These are phyloP conservation scores for Neonectria neomacrospora DNA, from an alignment of 2,329 filamentous ascomycete genomes.

Conservation along the genomic window DNA sequence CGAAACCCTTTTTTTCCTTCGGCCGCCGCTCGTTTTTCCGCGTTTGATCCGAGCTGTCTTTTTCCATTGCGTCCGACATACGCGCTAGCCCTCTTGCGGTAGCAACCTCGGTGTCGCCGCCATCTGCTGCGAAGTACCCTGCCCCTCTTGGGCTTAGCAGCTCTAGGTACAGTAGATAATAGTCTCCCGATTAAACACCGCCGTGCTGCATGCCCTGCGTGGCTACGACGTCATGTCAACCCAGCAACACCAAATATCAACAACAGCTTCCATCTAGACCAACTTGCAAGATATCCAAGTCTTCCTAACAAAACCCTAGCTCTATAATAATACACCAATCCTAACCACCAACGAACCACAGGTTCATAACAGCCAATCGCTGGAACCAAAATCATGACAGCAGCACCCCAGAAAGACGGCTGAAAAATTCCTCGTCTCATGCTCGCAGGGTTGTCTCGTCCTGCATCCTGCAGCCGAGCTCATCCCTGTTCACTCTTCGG, in stretches of 20 bases:
- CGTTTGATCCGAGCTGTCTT: conserved; percentile 24
- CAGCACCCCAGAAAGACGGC: background rate
- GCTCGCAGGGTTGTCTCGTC: background rate
- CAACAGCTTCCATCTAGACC: background rate
- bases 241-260: conserved; percentile 5
- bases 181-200: background rate
- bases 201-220: background rate
- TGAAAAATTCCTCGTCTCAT: background rate
- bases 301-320: background rate
- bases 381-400: background rate
- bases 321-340: background rate
- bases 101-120: background rate
- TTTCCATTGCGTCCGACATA: background rate
- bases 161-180: too few species aligned
- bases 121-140: too few species aligned
- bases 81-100: background rate
- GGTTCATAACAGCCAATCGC: background rate
- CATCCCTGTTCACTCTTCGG: background rate
- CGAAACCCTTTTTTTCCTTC: conserved; percentile 18
- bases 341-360: background rate
- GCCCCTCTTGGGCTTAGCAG: background rate
- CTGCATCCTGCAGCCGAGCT: background rate
- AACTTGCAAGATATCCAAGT: background rate
- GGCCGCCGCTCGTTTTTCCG: conserved; percentile 31
- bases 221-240: conserved; percentile 8